Percentiles rank a stretch among this genome's conserved stretches.
Conservation (phyloP, 352 stramenopile species). For the Globisporangium camurandrum region DNA sequence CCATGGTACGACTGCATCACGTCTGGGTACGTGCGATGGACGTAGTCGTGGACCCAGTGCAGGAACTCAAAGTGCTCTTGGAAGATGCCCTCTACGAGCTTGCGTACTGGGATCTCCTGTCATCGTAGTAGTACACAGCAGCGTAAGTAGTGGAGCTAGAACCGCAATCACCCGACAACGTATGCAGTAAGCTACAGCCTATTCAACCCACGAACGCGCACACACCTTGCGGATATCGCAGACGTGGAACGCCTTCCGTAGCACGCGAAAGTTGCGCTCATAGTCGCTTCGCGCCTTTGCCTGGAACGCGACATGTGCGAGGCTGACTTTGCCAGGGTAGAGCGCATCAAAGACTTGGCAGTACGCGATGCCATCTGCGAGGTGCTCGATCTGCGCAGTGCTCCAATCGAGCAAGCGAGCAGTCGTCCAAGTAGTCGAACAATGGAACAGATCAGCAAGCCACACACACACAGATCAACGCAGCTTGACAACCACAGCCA, state of each 20-base stretch:
- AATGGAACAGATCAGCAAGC: background rate
- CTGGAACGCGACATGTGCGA: slow-evolving; percentile 57
- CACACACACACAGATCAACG: background rate
- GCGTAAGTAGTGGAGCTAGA: background rate
- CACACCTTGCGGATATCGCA: slow-evolving; percentile 60
- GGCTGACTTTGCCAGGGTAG: slow-evolving; percentile 54
- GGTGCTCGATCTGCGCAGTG: slow-evolving; percentile 42
- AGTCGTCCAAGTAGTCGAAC: too few relatives aligned
- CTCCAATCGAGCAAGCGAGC: background rate
- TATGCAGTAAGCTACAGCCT: too few relatives aligned
- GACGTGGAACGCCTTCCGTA: slow-evolving; percentile 42
- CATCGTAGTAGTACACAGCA: background rate
- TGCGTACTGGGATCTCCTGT: slow-evolving; percentile 62
- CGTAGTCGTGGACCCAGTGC: slow-evolving; percentile 76
- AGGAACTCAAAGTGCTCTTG: slow-evolving; percentile 82
- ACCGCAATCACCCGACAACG: background rate
- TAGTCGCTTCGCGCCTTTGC: slow-evolving; percentile 38
- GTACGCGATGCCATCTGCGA: slow-evolving; percentile 74
- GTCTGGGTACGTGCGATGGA: slow-evolving; percentile 62
- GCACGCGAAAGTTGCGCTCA: slow-evolving; percentile 57
- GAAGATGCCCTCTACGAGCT: slow-evolving; percentile 62
- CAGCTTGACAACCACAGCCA: background rate
- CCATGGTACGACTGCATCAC: slow-evolving; percentile 43
- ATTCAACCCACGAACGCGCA: background rate
- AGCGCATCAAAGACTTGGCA: slow-evolving; percentile 69